A percentile compares a stretch with the other conserved stretches of the same genome.
Evolutionary conservation across 257 asterid genomes (phyloP).

Genomic region (Eustoma russellianum): DNA sequence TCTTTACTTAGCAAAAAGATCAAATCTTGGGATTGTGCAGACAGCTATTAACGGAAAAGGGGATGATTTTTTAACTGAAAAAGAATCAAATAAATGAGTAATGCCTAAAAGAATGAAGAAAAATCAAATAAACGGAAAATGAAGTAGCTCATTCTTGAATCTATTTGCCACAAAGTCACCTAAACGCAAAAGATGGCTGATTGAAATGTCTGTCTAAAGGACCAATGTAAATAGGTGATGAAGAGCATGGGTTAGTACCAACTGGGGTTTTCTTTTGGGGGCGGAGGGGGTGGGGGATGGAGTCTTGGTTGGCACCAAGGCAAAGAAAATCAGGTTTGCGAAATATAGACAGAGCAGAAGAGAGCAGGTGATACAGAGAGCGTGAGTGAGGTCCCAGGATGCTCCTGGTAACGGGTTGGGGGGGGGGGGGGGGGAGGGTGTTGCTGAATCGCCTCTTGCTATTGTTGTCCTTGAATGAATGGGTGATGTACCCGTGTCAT

Average conservation of each 20-base stretch:
- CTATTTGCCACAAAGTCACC: not conserved
- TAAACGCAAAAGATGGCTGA: not conserved
- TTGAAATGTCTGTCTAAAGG: not conserved
- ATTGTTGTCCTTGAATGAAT: too few species aligned
- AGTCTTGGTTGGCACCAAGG: conserved; percentile 1
- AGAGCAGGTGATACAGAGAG: too few species aligned
- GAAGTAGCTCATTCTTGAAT: not conserved
- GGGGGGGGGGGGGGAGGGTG: too few species aligned
- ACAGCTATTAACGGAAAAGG: not conserved
- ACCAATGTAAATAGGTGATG: conserved; percentile 3
- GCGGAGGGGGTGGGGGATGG: conserved; percentile 2
- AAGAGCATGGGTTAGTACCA: not conserved
- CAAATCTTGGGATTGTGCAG: conserved; percentile 7
- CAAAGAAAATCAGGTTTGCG: not conserved
- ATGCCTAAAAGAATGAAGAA: not conserved
- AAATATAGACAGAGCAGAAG: too few species aligned
- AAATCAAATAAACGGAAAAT: conserved; percentile 5
- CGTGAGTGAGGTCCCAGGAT: too few species aligned
- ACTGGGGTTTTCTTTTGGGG: not conserved
- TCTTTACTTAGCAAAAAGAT: conserved; percentile 5
- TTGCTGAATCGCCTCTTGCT: too few species aligned
- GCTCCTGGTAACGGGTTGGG: too few species aligned
- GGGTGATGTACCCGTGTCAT: too few species aligned
- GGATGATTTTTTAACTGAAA: not conserved
- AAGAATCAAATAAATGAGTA: not conserved